A percentile compares a stretch with the other conserved stretches of the same genome.
phyloP scores from a whole-genome alignment of 1,139 yeast genomes.

The Candida glucosophila region DNA sequence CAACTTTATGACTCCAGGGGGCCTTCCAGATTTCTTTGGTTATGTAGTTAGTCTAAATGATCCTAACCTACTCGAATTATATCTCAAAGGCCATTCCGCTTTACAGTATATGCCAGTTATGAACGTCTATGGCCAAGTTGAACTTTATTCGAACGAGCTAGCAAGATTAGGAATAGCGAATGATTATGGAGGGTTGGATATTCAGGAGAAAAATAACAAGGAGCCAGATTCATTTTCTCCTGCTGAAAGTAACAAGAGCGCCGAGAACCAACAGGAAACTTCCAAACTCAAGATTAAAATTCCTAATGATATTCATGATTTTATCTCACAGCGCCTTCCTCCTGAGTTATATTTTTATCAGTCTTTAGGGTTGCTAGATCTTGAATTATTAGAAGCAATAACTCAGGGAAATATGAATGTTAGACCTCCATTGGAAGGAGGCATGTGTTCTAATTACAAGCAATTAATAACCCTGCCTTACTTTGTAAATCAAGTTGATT shows the following conservation, averaged over 20 bases:
- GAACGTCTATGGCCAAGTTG: constrained; percentile 61
- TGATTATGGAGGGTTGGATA: constrained; percentile 5
- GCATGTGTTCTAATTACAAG: constrained; percentile 49
- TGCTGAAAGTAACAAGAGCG: constrained; percentile 2
- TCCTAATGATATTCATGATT: constrained; percentile 77
- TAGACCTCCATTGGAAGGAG: constrained; percentile 66
- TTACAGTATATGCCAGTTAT: constrained; percentile 57
- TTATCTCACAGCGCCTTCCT: constrained; percentile 80
- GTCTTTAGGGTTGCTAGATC: constrained; percentile 66
- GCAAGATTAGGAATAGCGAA: constrained; percentile 22
- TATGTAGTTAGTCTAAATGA: constrained; percentile 32
- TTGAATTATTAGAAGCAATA: constrained; percentile 59
- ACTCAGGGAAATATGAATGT: constrained; percentile 58
- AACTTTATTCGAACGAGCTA: constrained; percentile 39
- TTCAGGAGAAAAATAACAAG: constrained; percentile 2
- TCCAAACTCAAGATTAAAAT: constrained; percentile 21
- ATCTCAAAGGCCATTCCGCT: constrained; percentile 32
- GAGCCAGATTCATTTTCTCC: constrained; percentile 3
- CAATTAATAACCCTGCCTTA: constrained; percentile 39
- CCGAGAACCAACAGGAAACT: constrained; percentile 1
- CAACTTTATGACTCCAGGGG: constrained; percentile 20
- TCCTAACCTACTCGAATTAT: constrained; percentile 27
- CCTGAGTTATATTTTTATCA: constrained; percentile 79
- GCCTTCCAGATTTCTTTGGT: constrained; percentile 22
- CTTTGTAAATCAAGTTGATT: constrained; percentile 44